These are phyloP conservation scores for Fusarium protoensiforme DNA, from an alignment of 2,329 filamentous ascomycete genomes.

Conservation along the genomic window DNA sequence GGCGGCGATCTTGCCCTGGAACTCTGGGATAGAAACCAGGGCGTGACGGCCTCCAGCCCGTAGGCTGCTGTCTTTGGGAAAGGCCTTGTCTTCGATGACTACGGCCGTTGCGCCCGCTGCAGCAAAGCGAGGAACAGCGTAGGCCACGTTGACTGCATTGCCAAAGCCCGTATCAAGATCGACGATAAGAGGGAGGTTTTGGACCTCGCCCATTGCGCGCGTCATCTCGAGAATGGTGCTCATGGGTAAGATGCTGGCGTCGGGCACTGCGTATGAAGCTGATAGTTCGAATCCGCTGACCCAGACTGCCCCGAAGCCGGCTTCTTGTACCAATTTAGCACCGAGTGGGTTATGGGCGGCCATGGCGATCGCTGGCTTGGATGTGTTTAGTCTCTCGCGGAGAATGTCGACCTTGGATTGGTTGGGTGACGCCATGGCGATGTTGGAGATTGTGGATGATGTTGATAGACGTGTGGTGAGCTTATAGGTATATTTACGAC, in stretches of 20 bases:
- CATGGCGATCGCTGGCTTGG: neutral
- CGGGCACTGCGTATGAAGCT: slow-evolving; percentile 21
- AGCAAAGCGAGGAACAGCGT: neutral
- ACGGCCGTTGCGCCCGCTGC: neutral
- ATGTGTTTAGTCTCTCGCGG: neutral
- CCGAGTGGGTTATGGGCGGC: neutral
- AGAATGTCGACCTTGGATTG: neutral
- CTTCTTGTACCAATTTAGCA: neutral
- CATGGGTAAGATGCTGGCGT: slow-evolving; percentile 14
- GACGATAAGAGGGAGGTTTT: neutral
- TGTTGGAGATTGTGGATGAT: neutral
- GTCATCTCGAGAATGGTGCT: neutral
- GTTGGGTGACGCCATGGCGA: neutral
- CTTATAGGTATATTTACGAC: neutral
- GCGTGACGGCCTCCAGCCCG: neutral
- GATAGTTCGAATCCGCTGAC: slow-evolving; percentile 29
- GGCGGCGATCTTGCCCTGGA: neutral
- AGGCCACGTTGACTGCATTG: neutral
- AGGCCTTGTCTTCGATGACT: neutral
- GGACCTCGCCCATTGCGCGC: neutral
- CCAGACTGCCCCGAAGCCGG: slow-evolving; percentile 24
- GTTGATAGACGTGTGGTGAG: neutral
- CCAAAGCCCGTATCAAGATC: neutral
- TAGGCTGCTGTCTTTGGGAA: neutral
- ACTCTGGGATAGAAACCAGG: neutral